A percentile compares a stretch with the other conserved stretches of the same genome.
Evolutionary conservation across 208 protist genomes (phyloP).

Genomic region (Leishmania major): DNA sequence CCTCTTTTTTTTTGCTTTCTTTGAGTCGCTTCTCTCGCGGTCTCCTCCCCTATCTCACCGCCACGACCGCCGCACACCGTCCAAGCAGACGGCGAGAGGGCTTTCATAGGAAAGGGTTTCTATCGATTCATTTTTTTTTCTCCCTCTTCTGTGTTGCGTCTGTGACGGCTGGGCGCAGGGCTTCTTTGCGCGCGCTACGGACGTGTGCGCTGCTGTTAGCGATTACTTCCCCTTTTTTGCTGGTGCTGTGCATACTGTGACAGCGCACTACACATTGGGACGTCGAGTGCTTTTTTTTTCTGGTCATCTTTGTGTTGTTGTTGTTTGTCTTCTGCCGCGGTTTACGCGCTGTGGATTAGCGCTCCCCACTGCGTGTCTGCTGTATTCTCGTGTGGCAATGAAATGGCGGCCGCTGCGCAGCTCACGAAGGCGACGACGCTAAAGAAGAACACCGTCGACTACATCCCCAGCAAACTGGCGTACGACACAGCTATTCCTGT

Average conservation of each 20-base stretch:
- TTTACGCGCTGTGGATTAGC: not conserved
- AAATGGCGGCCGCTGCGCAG: not conserved
- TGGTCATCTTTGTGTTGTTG: not conserved
- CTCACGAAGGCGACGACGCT: slow-evolving; percentile 1
- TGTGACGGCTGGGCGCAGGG: not conserved
- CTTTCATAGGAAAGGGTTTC: not conserved
- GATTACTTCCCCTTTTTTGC: not conserved
- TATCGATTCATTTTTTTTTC: not conserved
- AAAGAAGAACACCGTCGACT: slow-evolving; percentile 51
- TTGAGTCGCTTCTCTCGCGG: not conserved
- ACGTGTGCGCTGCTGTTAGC: not conserved
- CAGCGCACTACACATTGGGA: not conserved
- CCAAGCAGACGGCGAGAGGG: not conserved
- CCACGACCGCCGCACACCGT: not conserved
- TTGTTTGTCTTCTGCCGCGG: not conserved
- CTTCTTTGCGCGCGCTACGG: not conserved
- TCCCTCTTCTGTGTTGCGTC: not conserved
- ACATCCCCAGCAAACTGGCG: slow-evolving; percentile 55
- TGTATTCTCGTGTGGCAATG: not conserved
- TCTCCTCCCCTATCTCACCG: not conserved
- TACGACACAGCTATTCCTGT: slow-evolving; percentile 69
- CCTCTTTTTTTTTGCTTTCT: not conserved
- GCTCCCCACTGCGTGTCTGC: slow-evolving; percentile 2
- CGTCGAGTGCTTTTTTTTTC: not conserved
- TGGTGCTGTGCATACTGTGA: not conserved